Base-by-base conservation (phyloP, 2,329 filamentous ascomycete genomes). In the Nemania sp. region DNA sequence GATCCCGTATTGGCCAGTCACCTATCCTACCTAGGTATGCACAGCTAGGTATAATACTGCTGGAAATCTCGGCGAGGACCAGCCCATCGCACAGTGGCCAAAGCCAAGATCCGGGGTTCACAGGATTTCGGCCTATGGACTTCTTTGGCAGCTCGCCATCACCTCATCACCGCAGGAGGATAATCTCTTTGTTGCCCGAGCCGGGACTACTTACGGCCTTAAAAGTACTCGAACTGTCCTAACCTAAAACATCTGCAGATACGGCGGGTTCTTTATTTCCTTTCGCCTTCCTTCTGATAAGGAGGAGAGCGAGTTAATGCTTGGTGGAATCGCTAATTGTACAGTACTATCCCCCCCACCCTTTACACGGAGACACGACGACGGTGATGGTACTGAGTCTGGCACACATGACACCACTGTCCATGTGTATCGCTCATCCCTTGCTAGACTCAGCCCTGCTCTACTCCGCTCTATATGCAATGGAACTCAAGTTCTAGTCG, bases 61-160 rank as follows among this genome's bases (percentile, higher is more conserved):
- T 55, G 13, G 47, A 51, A 5, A 43, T 43, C 54, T 52, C 26
- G 35, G 41, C 38, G 22, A 64, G 38, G 43, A 29, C 35, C 24
- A 49, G 32, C 32, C n/a, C 32, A 56, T 11, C 11, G 45, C 64
- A 32, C 35, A 62, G 56, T 61, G 56, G 35, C 35, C 35, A 41
- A 29, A 66, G 66, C 66, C 66, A 68, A 68, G 57, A 68, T 68
- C 66, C 54, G 66, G 65, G 66, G 66, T 64, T 54, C 13, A 22
- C 5, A 27, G 43, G 18, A 45, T 32, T 56, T 57, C 32, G 53
- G 11, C 27, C 56, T 55, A 60, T 52, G 6, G 29, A 26, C 41
- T 2, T 29, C 35, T 64, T 67, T 27, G 64, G 54, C 45, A 63
- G 59, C 29, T 63, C 45, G 20, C 35, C 29, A 29, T 27, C 35